These are phyloP conservation scores for Solanum medicagineum DNA, from an alignment of 257 asterid genomes.

Conservation along the genomic window DNA sequence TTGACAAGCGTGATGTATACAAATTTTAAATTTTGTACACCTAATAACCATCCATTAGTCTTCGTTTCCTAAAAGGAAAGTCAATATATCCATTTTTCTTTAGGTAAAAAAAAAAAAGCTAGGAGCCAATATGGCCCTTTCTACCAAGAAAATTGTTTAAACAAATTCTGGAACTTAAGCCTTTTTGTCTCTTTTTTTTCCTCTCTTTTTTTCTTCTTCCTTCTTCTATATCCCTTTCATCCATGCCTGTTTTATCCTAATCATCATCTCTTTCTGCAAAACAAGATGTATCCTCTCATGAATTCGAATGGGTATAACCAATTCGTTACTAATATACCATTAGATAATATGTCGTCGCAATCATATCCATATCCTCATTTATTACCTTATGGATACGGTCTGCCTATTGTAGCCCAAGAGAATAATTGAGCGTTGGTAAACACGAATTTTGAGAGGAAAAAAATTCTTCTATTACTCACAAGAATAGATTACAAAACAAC, in stretches of 20 bases:
- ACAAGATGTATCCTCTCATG: not conserved
- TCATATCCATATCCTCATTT: not conserved
- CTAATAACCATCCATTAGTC: not conserved
- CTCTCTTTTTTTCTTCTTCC: not conserved
- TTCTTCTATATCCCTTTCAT: not conserved
- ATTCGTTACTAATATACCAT: not conserved
- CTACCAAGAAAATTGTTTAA: not conserved
- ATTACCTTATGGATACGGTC: not conserved
- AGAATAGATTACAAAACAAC: no score
- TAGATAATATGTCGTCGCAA: not conserved
- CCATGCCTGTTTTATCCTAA: not conserved
- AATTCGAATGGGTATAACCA: not conserved
- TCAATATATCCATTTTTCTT: not conserved
- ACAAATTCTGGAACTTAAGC: not conserved
- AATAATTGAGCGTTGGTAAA: no score
- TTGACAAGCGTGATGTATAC: not conserved
- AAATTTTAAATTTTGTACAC: not conserved
- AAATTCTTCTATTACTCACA: no score
- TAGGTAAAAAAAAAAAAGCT: not conserved
- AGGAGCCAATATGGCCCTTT: not conserved
- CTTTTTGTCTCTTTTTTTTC: not conserved
- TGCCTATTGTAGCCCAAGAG: no score
- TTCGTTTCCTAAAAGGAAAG: not conserved
- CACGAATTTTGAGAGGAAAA: no score
- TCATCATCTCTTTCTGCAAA: not conserved